Evolutionary conservation across 176 grass and related monocot species (phyloP), one percentile per base, ranked within the genome.

Genomic region (Hsuehochloa calcarea): DNA sequence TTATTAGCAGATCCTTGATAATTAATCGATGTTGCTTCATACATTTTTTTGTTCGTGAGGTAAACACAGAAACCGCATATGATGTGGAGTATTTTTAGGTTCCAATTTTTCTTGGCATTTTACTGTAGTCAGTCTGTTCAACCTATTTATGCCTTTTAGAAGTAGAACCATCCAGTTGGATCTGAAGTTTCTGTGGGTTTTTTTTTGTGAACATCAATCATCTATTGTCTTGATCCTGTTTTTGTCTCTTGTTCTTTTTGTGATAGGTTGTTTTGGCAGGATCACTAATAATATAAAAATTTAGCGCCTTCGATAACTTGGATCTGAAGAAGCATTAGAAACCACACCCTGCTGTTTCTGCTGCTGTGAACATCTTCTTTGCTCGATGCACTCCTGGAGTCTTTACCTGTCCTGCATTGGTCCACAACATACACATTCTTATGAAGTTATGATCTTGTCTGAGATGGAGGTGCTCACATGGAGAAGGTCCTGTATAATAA

Each of bases 401-500:
- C 20, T 54, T 45, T 74, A 23, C 66, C 35, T 83, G 16, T 54
- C n/a, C 34, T 87, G 35, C 70, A 45, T 25, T 56, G 5, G 38
- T 59, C 1, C 27, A 22, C 67, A 52, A 25, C 50, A 60, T 52
- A 49, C 20, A 37, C 27, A 47, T 67, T 59, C 13, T 23, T 55
- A 79, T n/a, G n/a, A n/a, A n/a, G n/a, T n/a, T n/a, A n/a, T 19
- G 46, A 37, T 84, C 10, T 31, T 88, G 5, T 66, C 46, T 58
- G 23, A 38, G 29, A 45, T 69, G n/a, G 6, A 8, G 6, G 5
- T 15, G 29, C 27, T 73, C 23, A 64, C 44, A 16, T 64, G 54
- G 31, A 77, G 54, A 16, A 62, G 23, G 35, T 78, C 23, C 3
- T 26, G 61, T 79, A 43, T 65, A 80, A 27, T 26, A 39, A 29